phyloP scores from a whole-genome alignment of 495 filamentous ascomycete genomes.

The Neurospora pannonica region DNA sequence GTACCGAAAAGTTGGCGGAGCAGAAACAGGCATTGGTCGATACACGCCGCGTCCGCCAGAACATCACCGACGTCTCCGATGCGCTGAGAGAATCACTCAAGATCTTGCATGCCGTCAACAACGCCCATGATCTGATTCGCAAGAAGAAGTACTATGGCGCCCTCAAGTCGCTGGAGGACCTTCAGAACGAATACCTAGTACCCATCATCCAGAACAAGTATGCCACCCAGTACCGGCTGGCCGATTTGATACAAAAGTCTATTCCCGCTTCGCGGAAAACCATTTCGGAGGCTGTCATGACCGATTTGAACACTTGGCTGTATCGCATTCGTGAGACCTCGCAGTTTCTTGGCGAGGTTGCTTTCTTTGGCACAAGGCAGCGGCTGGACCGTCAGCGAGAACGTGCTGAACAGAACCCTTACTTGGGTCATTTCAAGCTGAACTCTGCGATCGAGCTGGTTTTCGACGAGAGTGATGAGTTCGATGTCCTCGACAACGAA shows the following conservation, averaged over 20 bases:
- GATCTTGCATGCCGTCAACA: conserved; percentile 85
- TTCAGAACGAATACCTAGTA: conserved; percentile 86
- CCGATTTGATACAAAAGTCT: conserved; percentile 89
- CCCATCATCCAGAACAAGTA: conserved; percentile 57
- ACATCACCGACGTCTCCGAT: conserved; percentile 86
- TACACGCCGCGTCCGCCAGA: conserved; percentile 83
- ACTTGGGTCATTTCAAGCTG: conserved; percentile 72
- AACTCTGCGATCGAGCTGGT: conserved; percentile 96
- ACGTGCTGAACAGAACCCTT: conserved; percentile 58
- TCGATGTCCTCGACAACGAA: conserved; percentile 88
- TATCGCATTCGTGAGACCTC: conserved; percentile 91
- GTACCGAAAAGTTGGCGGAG: conserved; percentile 85
- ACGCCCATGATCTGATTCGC: conserved; percentile 79
- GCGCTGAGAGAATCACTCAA: conserved; percentile 86
- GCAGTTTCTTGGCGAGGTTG: conserved; percentile 91
- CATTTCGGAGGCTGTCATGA: conserved; percentile 95
- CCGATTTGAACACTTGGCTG: conserved; percentile 95
- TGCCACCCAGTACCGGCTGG: conserved; percentile 88
- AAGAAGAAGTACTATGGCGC: conserved; percentile 95
- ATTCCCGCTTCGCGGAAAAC: conserved; percentile 86
- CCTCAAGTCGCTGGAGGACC: conserved; percentile 83
- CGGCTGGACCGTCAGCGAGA: conserved; percentile 78
- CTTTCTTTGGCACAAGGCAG: conserved; percentile 88
- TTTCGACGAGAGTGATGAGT: conserved; percentile 90
- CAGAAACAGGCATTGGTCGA: conserved; percentile 93